Base-by-base conservation (phyloP, 169 alveolate species). In the Theileria luwenshuni region DNA sequence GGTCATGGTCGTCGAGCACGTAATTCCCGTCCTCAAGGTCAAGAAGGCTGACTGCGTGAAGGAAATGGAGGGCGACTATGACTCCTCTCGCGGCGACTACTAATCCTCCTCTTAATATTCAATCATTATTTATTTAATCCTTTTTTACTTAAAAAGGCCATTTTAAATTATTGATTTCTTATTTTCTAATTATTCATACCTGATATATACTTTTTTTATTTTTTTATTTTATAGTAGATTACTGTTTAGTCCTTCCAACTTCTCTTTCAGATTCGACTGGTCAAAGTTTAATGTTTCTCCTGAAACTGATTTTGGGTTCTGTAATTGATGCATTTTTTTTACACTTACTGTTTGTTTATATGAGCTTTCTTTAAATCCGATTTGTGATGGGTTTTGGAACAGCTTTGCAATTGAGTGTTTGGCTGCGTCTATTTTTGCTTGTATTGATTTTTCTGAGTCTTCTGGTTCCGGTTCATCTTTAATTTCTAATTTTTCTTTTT, bases 1-100 rank as follows among this genome's bases (percentile, higher is more conserved):
- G 83, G 83, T 85, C 79, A 90, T 90, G 94, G 77, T 90, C 63
- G 92, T 90, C 56, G 94, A 90, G 56, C 90, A 77, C 68, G 94
- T 90, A 49, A 90, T 90, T 61, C 94, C 94, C 42, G 90, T 90
- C 52, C 90, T 90, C 54, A 81, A 76, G 84, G 89, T 81, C 69
- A 73, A 72, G 49, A 90, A 85, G 85, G 90, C 94, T 33, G 74
- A 79, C 38, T 85, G 75, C 80, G 86, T 75, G 63, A 83, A 69
- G 41, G 89, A 71, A 8, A 52, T 71, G 45, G 85, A 76, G 62
- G 85, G 84, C 74, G 84, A 84, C 70, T 76, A 83, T 27, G 54
- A n/a, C 62, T 75, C 69, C 48, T 71, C 69, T 33, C 89, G 86
- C 13, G 72, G 63, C 35, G 63, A 54, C 35, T 54, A 54, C 7